A percentile compares a stretch with the other conserved stretches of the same genome.
These are phyloP conservation scores for Plasmopara viticola DNA, from an alignment of 352 stramenopile species.

Conservation along the genomic window DNA sequence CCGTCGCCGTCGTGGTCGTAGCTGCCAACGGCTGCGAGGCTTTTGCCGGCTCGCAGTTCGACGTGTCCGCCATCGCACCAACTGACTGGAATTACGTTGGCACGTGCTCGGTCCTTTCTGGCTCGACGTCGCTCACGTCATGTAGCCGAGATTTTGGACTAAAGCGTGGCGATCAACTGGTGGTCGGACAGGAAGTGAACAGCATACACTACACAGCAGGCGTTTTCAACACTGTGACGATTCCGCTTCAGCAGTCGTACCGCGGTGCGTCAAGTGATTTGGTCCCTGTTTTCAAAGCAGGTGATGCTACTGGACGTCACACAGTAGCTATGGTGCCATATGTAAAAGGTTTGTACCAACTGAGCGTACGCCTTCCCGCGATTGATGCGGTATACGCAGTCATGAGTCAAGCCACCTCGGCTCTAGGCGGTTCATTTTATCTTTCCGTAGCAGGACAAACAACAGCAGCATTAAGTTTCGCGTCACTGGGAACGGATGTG, in stretches of 20 bases:
- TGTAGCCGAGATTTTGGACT: slow-evolving; percentile 57
- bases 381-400: slow-evolving; percentile 75
- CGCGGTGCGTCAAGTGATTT: slow-evolving; percentile 43
- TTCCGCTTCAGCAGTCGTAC: slow-evolving; percentile 73
- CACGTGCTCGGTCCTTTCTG: slow-evolving; percentile 40
- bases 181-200: slow-evolving; percentile 74
- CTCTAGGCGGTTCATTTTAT: slow-evolving; percentile 58
- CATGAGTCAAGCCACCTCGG: slow-evolving; percentile 34
- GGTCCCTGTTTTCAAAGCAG: slow-evolving; percentile 65
- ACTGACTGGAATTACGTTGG: slow-evolving; percentile 64
- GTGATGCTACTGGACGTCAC: slow-evolving; percentile 64
- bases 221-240: slow-evolving; percentile 40
- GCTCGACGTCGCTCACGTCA: slow-evolving; percentile 21
- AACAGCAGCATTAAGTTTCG: slow-evolving; percentile 53
- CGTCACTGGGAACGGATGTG: slow-evolving; percentile 31
- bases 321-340: slow-evolving; percentile 83
- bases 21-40: slow-evolving; percentile 46
- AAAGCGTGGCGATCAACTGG: slow-evolving; percentile 69
- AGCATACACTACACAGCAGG: slow-evolving; percentile 48
- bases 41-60: slow-evolving; percentile 36
- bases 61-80: slow-evolving; percentile 50
- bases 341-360: slow-evolving; percentile 85
- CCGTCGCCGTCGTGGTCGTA: slow-evolving; percentile 39
- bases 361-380: slow-evolving; percentile 76
- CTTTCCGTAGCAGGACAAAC: slow-evolving; percentile 43